Base-by-base conservation (phyloP, 2,329 filamentous ascomycete genomes). In the Fusarium metavorans region DNA sequence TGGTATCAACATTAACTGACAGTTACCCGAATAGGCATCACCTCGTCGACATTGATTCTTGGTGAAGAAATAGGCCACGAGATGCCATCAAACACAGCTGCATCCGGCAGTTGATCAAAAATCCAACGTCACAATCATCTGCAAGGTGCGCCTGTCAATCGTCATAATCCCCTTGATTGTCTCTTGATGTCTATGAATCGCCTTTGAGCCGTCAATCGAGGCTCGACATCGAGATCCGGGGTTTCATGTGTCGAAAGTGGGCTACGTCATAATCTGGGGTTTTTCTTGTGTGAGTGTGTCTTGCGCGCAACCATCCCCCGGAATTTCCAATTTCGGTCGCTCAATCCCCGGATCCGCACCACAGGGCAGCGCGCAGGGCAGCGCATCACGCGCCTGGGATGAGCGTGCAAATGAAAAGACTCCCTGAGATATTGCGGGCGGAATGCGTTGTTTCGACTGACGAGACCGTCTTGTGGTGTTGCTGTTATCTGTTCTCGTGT, bases 181-280 rank as follows among this genome's bases (percentile, higher is more conserved):
- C 63, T 64, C 59, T 60, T 71, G 67, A 68, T 64, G 65, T 72
- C 59, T 41, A 70, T 56, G 45, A 54, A 56, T 20, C 52, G 34
- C 50, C 48, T 37, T 66, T 52, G 52, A 60, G 34, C 64, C 57
- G 18, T 63, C 64, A 64, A 59, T 52, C 60, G 35, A 50, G 48
- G 27, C 52, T 39, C 57, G 48, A 50, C 70, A 77, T 77, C 73
- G 68, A 77, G 75, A 77, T 77, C 73, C 50, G 60, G 64, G 68
- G 66, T 70, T 70, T 39, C 11, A 48, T 32, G n/a, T 27, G 20
- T n/a, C 18, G 52, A 27, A 10, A 32, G 45, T 27, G 58, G 14
- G 50, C 73, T 76, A 77, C 75, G 75, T 77, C 75, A 77, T 77
- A 71, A 58, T 73, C 75, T 48, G 73, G 75, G 75, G 75, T 54